A percentile compares a stretch with the other conserved stretches of the same genome.
Evolutionary conservation across 108 stramenopile species (phyloP).

Genomic region (Ochromonas danica): DNA sequence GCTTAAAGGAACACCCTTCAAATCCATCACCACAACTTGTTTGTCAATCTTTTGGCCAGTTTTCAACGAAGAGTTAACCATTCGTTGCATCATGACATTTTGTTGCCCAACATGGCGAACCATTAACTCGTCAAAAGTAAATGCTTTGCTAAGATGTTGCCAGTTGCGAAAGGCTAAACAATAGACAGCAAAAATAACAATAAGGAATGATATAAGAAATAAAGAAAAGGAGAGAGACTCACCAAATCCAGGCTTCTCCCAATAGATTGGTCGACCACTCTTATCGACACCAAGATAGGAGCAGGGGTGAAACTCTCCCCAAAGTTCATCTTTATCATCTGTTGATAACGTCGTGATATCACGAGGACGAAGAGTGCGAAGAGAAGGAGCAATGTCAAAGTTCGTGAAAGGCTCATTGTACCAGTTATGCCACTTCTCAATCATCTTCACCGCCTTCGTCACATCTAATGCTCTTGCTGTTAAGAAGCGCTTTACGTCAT

Average conservation of each 20-base stretch:
- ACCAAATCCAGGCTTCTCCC: conserved; percentile 22
- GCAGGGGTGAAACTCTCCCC: background rate
- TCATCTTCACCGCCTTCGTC: background rate
- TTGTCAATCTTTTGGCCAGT: conserved; percentile 3
- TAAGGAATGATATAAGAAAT: background rate
- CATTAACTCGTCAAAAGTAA: background rate
- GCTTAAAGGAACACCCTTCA: background rate
- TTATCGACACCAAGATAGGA: conserved; percentile 8
- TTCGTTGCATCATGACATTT: background rate
- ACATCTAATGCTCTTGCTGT: background rate
- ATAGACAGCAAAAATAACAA: background rate
- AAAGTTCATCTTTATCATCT: conserved; percentile 21
- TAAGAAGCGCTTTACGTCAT: conserved; percentile 6
- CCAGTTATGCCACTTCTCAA: conserved; percentile 16
- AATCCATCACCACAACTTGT: conserved; percentile 18
- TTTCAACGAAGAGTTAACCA: background rate
- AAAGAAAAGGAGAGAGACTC: background rate
- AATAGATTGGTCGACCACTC: conserved; percentile 21
- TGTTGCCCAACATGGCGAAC: background rate
- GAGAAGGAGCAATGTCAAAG: background rate
- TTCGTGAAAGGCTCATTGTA: background rate
- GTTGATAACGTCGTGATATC: background rate
- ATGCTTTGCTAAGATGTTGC: background rate
- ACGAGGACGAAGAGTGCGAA: background rate
- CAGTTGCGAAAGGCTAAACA: background rate